Conservation (phyloP, 1,284 basidiomycete species). For the Xerocomus nothofagi region DNA sequence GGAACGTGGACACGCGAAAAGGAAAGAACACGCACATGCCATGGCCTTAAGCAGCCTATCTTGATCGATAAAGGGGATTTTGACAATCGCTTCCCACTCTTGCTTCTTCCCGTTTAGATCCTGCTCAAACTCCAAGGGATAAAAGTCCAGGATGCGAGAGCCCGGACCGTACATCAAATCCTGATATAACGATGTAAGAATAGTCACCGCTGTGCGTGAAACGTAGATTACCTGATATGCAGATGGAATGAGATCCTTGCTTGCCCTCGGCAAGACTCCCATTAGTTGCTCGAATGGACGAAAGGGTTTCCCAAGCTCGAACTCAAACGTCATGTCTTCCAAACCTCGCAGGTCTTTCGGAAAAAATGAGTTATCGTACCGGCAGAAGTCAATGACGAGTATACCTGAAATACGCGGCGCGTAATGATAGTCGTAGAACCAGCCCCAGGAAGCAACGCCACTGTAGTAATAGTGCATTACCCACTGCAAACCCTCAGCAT, state of each 20-base stretch:
- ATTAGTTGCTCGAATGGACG: slow-evolving; percentile 96
- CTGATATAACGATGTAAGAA: slow-evolving; percentile 37
- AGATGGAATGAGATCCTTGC: slow-evolving; percentile 81
- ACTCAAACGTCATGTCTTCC: slow-evolving; percentile 80
- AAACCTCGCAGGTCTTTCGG: slow-evolving; percentile 73
- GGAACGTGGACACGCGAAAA: background rate
- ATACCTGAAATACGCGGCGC: slow-evolving; percentile 90
- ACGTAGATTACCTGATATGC: slow-evolving; percentile 72
- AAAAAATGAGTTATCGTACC: slow-evolving; percentile 6
- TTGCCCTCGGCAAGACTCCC: slow-evolving; percentile 94
- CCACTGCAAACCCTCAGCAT: slow-evolving; percentile 97
- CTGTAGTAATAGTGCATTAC: slow-evolving; percentile 99
- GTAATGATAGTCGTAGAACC: slow-evolving; percentile 99
- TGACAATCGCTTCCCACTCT: slow-evolving; percentile 98
- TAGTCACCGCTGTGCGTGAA: background rate
- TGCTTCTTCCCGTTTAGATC: slow-evolving; percentile 98
- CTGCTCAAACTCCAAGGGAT: slow-evolving; percentile 86
- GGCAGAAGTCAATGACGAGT: slow-evolving; percentile 19
- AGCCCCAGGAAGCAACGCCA: slow-evolving; percentile 96
- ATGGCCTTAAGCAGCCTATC: slow-evolving; percentile 79
- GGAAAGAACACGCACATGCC: slow-evolving; percentile 52
- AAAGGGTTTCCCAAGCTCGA: slow-evolving; percentile 89
- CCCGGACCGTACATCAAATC: slow-evolving; percentile 87
- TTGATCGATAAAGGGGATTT: slow-evolving; percentile 98
- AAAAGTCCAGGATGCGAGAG: slow-evolving; percentile 94